Evolutionary conservation across 257 asterid species (phyloP).

Genomic region (Capsicum baccatum): DNA sequence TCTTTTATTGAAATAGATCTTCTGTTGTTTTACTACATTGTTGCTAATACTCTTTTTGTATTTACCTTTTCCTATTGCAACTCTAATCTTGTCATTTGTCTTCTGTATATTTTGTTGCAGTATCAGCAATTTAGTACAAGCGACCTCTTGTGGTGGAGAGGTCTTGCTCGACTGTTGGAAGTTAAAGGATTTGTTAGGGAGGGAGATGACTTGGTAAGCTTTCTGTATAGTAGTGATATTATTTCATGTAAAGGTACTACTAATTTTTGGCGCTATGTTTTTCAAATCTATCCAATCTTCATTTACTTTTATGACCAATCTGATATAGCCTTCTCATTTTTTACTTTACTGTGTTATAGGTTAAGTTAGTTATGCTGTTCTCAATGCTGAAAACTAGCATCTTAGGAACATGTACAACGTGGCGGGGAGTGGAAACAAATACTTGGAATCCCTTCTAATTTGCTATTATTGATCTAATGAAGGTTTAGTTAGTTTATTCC

Average conservation of each 20-base stretch:
- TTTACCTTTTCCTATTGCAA: background rate
- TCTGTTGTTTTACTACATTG: background rate
- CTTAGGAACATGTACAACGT: background rate
- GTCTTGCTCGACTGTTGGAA: conserved; percentile 73
- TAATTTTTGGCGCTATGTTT: background rate
- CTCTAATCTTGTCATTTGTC: conserved; percentile 26
- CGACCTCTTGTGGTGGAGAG: conserved; percentile 80
- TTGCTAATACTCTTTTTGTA: background rate
- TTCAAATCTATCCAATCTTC: background rate
- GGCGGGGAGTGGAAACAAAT: conserved; percentile 22
- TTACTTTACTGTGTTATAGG: background rate
- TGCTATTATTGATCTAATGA: conserved; percentile 12
- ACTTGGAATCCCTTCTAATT: conserved; percentile 21
- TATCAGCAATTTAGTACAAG: conserved; percentile 54
- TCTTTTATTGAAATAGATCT: background rate
- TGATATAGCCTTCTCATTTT: conserved; percentile 11
- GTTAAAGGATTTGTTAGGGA: conserved; percentile 66
- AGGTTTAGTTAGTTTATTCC: conserved; percentile 3
- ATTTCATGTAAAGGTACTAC: background rate
- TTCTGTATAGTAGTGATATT: conserved; percentile 22
- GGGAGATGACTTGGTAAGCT: conserved; percentile 64
- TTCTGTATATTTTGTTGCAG: conserved; percentile 44
- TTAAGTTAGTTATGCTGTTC: background rate
- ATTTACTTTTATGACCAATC: background rate
- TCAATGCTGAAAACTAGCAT: conserved; percentile 16